Evolutionary conservation across 148 eudicot genomes (phyloP).

Genomic region (Chenopodium berlandieri): DNA sequence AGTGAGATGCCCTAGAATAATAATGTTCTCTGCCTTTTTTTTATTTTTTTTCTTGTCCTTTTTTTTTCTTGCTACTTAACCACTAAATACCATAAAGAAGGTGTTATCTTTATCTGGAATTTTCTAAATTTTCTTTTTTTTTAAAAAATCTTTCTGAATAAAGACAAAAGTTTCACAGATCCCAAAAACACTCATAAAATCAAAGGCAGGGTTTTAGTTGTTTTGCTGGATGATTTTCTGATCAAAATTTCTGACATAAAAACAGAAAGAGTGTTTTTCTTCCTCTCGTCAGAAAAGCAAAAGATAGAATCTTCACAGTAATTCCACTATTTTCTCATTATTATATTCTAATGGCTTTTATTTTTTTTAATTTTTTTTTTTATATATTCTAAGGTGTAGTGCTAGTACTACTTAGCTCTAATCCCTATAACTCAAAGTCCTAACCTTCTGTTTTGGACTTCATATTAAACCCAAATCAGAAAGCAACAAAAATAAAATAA

Average conservation of each 20-base stretch:
- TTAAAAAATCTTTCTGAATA: not conserved
- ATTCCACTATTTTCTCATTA: slow-evolving; percentile 27
- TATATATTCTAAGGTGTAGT: not conserved
- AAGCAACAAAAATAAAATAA: slow-evolving; percentile 11
- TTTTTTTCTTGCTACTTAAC: not conserved
- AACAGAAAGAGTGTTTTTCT: slow-evolving; percentile 6
- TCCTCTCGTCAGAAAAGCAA: slow-evolving; percentile 21
- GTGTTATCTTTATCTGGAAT: not conserved
- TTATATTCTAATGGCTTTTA: slow-evolving; percentile 24
- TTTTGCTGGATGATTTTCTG: slow-evolving; percentile 42
- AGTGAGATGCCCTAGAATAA: too few species aligned
- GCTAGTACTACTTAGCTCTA: slow-evolving; percentile 13
- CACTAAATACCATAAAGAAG: not conserved
- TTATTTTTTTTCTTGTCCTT: too few species aligned
- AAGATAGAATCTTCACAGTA: slow-evolving; percentile 53
- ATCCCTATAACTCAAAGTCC: slow-evolving; percentile 58
- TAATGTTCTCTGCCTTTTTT: not conserved
- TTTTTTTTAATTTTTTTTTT: not conserved
- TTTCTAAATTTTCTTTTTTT: not conserved
- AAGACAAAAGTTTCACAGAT: slow-evolving; percentile 40
- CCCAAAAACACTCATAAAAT: slow-evolving; percentile 48
- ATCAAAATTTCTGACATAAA: slow-evolving; percentile 41
- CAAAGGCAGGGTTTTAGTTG: slow-evolving; percentile 34
- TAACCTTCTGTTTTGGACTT: slow-evolving; percentile 22
- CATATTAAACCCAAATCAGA: slow-evolving; percentile 21